phyloP scores from a whole-genome alignment of 345 rosid genomes.

The Raphanus raphanistrum region DNA sequence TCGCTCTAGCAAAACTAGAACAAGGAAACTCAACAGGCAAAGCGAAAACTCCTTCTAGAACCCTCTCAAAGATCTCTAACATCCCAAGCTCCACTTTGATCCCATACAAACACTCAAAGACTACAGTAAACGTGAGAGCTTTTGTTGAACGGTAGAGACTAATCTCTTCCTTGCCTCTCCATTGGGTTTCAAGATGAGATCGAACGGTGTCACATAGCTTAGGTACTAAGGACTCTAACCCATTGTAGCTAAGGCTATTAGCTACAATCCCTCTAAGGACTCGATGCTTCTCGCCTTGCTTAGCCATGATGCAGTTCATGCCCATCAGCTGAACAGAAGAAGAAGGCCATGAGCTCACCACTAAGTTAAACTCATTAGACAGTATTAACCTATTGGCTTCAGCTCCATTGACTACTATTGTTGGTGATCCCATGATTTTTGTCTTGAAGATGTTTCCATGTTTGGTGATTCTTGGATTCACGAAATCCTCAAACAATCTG shows the following conservation, averaged over 20 bases:
- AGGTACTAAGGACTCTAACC: constrained; percentile 55
- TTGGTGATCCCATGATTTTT: constrained; percentile 68
- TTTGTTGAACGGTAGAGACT: constrained; percentile 58
- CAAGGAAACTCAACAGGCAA: constrained; percentile 53
- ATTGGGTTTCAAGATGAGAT: constrained; percentile 48
- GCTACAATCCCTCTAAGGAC: constrained; percentile 52
- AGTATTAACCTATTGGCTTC: constrained; percentile 66
- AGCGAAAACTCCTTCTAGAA: constrained; percentile 69
- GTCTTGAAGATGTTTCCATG: constrained; percentile 72
- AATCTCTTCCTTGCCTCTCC: constrained; percentile 46
- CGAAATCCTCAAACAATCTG: constrained; percentile 58
- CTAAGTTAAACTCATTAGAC: constrained; percentile 69
- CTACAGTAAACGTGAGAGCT: constrained; percentile 50
- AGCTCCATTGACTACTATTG: constrained; percentile 61
- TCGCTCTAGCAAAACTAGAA: constrained; percentile 58
- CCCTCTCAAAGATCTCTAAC: constrained; percentile 56
- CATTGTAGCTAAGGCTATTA: constrained; percentile 43
- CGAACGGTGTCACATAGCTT: constrained; percentile 50
- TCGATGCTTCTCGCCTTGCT: constrained; percentile 58
- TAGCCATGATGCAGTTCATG: constrained; percentile 63
- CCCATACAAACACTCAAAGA: constrained; percentile 68
- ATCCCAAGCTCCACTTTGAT: constrained; percentile 53
- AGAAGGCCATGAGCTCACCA: constrained; percentile 79
- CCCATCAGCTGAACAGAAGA: constrained; percentile 76
- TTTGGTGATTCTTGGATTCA: constrained; percentile 56